Percentiles rank a stretch among this genome's conserved stretches.
Conservation (phyloP, 1,139 yeast genomes). For the Entelexis paramagnoliae region DNA sequence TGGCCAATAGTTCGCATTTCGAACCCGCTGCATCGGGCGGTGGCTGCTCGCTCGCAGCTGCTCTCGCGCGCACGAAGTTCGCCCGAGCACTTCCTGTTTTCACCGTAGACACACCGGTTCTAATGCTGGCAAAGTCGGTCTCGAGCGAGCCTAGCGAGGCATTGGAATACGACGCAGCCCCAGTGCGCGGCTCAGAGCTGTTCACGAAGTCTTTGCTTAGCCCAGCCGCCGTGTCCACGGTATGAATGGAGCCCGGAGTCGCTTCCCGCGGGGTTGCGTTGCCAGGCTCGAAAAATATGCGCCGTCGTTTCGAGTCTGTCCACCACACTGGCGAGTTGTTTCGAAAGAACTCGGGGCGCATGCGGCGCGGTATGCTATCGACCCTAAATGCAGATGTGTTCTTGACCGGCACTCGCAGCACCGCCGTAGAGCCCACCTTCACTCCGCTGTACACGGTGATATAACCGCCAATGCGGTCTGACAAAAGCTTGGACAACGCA, state of each 20-base stretch:
- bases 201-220: too few species aligned
- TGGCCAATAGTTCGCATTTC: not conserved
- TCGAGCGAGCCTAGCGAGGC: too few species aligned
- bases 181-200: too few species aligned
- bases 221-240: too few species aligned
- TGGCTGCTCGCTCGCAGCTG: too few species aligned
- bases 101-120: too few species aligned
- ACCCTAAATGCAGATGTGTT: not conserved
- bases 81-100: too few species aligned
- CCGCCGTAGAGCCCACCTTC: conserved; percentile 73
- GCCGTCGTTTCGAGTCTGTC: conserved; percentile 4
- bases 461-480: conserved; percentile 63
- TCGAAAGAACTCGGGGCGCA: not conserved
- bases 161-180: too few species aligned
- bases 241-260: too few species aligned
- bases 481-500: conserved; percentile 84
- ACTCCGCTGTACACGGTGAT: conserved; percentile 56
- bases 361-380: not conserved
- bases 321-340: conserved; percentile 4
- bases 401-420: conserved; percentile 54
- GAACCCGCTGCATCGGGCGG: not conserved
- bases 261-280: too few species aligned
- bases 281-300: not conserved
- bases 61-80: too few species aligned
- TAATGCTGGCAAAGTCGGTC: too few species aligned